Evolutionary conservation across 345 rosid genomes (phyloP), one percentile per base, ranked within the genome.

Genomic region (Mallotus nudiflorus): DNA sequence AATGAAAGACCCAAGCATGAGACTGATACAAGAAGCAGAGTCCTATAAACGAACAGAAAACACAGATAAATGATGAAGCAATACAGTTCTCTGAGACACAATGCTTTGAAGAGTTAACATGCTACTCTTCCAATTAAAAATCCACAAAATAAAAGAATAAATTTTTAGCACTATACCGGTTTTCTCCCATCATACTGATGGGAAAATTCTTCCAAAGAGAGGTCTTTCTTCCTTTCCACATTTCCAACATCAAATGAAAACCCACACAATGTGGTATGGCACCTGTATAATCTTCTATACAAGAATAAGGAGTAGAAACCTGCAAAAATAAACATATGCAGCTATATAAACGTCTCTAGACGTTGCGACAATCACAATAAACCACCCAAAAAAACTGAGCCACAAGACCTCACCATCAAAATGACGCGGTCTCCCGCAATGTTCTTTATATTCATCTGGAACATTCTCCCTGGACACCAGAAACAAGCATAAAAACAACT

Each of bases 251-350:
- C 97, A 60, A 89, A 88, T 57, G 84, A 70, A 76, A 89, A 94
- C 31, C 82, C 85, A 35, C 68, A 78, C 80, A 94, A 79, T 69
- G 89, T 68, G 25, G 97, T 76, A 77, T 88, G 79, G 79, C 98
- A 89, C 79, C 98, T 85, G 50, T 94, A 94, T 62, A 88, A 81
- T 81, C 97, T 87, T 80, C 85, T 85, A 81, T 91, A 94, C 82
- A 91, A 83, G 90, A 85, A 89, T 29, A 85, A 56, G 20, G 98
- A 94, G 78, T 62, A 63, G 85, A 94, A 91, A 67, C 98, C 98
- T 94, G 85, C 80, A 83, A 28, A 78, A 71, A 51, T 37, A 50
- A 12, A 56, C 22, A 14, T 14, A 49, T 22, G 78, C 54, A 72
- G 69, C 44, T 27, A 61, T 54, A 57, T 72, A 73, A 57, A 24